These are phyloP conservation scores for Trichodelitschia bisporula DNA, from an alignment of 495 filamentous ascomycete species.

Conservation along the genomic window DNA sequence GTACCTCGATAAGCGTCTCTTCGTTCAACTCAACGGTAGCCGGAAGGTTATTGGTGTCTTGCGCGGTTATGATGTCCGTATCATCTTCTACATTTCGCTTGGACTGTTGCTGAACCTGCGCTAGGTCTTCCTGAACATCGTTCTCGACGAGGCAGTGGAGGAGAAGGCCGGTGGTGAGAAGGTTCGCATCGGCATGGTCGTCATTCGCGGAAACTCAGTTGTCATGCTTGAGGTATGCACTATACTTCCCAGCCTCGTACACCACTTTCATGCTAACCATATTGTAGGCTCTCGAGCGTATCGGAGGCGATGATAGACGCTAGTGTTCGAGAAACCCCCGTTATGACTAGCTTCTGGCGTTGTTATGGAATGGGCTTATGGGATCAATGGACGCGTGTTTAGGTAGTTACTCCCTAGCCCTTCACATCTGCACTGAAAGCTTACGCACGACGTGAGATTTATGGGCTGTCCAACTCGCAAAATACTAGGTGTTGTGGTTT, in stretches of 20 bases:
- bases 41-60: constrained; percentile 90
- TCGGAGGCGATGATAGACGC: constrained; percentile 1
- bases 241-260: not conserved
- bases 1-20: constrained; percentile 98
- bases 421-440: too few relatives aligned
- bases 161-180: constrained; percentile 87
- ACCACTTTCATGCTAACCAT: not conserved
- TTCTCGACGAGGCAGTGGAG: constrained; percentile 92
- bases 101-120: not conserved
- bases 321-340: too few relatives aligned
- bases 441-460: too few relatives aligned
- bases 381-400: too few relatives aligned
- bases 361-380: too few relatives aligned
- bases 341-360: too few relatives aligned
- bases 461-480: too few relatives aligned
- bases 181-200: constrained; percentile 75
- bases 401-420: too few relatives aligned
- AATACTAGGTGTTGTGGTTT: too few relatives aligned
- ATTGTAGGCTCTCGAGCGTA: constrained; percentile 1
- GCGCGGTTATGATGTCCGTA: constrained; percentile 77
- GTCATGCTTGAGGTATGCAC: constrained; percentile 60
- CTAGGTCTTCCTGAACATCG: constrained; percentile 95
- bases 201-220: constrained; percentile 83
- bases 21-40: constrained; percentile 92
- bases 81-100: not conserved